Evolutionary conservation across 257 asterid genomes (phyloP).

Genomic region (Scutellaria minor): DNA sequence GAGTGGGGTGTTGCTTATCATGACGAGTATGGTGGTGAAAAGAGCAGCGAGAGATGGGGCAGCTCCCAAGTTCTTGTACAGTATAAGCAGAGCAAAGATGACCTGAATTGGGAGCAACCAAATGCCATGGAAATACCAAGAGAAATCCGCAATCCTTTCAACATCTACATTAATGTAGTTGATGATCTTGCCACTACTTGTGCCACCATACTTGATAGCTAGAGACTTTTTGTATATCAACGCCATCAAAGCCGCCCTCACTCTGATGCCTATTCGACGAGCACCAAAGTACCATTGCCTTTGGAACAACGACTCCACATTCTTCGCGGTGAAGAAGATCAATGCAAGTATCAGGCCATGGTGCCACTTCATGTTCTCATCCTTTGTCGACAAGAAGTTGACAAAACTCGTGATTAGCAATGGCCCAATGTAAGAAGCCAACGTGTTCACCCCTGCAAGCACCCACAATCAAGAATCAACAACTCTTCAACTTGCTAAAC

Average conservation of each 20-base stretch:
- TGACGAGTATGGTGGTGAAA: constrained; percentile 65
- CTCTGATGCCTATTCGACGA: constrained; percentile 67
- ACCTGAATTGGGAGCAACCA: constrained; percentile 88
- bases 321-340: constrained; percentile 75
- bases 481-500: no score
- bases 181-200: constrained; percentile 61
- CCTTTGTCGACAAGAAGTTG: constrained; percentile 62
- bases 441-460: constrained; percentile 68
- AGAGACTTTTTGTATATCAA: constrained; percentile 65
- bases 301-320: constrained; percentile 78
- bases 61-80: constrained; percentile 71
- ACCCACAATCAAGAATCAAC: constrained; percentile 16
- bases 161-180: constrained; percentile 76
- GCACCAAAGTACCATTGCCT: constrained; percentile 96
- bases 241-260: constrained; percentile 77
- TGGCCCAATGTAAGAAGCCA: constrained; percentile 81
- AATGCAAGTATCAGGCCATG: constrained; percentile 65
- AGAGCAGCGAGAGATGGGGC: constrained; percentile 79
- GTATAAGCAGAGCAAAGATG: constrained; percentile 59
- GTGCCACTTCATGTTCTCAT: constrained; percentile 51
- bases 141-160: constrained; percentile 87
- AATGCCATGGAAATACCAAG: constrained; percentile 72
- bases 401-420: constrained; percentile 77
- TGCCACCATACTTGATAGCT: constrained; percentile 58
- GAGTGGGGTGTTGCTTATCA: constrained; percentile 84